Conservation (phyloP, 352 stramenopile species). For the Phytophthora pisi region DNA sequence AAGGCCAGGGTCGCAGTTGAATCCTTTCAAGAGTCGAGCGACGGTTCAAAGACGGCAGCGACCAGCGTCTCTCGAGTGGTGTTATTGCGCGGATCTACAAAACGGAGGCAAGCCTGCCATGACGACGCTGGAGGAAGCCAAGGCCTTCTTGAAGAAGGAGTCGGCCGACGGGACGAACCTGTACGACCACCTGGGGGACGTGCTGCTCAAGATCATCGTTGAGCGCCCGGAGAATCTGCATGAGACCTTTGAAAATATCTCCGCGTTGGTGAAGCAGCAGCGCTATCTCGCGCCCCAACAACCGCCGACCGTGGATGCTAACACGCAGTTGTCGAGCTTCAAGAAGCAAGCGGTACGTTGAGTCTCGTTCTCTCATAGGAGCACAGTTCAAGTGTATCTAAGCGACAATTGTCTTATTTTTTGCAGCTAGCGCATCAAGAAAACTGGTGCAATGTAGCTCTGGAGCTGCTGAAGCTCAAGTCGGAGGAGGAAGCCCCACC, state of each 20-base stretch:
- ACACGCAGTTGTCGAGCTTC: conserved; percentile 33
- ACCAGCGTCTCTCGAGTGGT: conserved; percentile 1
- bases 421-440: conserved; percentile 63
- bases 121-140: conserved; percentile 87
- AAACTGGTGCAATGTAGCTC: conserved; percentile 63
- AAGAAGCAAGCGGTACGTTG: conserved; percentile 64
- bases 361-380: not conserved
- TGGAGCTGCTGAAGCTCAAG: conserved; percentile 64
- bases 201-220: conserved; percentile 86
- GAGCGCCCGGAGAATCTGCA: conserved; percentile 86
- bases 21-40: conserved; percentile 26
- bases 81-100: conserved; percentile 16
- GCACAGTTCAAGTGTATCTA: not conserved
- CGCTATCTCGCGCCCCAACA: conserved; percentile 52
- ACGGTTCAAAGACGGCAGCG: conserved; percentile 25
- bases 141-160: conserved; percentile 90
- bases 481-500: conserved; percentile 52
- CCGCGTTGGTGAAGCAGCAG: conserved; percentile 83
- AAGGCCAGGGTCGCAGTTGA: conserved; percentile 17
- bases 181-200: conserved; percentile 87
- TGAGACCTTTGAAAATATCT: conserved; percentile 90
- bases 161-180: conserved; percentile 74
- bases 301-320: conserved; percentile 32
- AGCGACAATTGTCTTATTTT: not conserved
- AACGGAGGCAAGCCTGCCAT: conserved; percentile 30